Evolutionary conservation across 495 filamentous ascomycete species (phyloP), one percentile per base, ranked within the genome.

Genomic region (Penicillium canariense): DNA sequence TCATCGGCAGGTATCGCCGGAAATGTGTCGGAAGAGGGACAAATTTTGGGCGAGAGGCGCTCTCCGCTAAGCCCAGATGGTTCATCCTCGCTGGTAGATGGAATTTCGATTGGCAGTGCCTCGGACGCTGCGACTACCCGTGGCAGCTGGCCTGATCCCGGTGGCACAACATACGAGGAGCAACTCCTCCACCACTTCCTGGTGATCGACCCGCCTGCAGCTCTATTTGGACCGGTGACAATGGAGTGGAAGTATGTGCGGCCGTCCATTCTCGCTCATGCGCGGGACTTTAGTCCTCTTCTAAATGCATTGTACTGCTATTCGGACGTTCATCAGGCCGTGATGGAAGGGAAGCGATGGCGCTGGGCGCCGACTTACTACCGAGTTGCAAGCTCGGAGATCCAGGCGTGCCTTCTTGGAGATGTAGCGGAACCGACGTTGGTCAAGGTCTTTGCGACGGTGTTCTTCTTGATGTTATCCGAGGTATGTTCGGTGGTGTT

Each of bases 381-480:
- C 54, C 63, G 60, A 28, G 60, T 63, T 32, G 66, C 70, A 2
- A 70, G 67, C 28, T 64, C 66, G 17, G 66, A 69, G 54, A 69
- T 75, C 7, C 68, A 75, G 34, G 47, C 61, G 5, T 68, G 59
- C 57, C 34, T 73, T 5, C 51, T 63, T 9, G 70, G 65, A 1
- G 66, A 69, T n/a, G 60, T 73, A 35, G 36, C 42, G 14, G 61
- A 70, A 23, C 27, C 54, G 17, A 60, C 50, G 0, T 46, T 73
- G 48, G 60, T 68, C 56, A 62, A 61, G 40, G 45, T 68, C 0
- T 68, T 73, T 46, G 56, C 65, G 6, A 48, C 68, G 7, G 61
- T 73, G 14, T 65, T 75, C 36, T 62, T 75, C 44, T 58, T 75
- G 20, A 75, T 75, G 68, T 46, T 75, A 50, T 66, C 72, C 25